Conservation (phyloP, 202 grass and related monocot species). For the Saccharum hybrid region DNA sequence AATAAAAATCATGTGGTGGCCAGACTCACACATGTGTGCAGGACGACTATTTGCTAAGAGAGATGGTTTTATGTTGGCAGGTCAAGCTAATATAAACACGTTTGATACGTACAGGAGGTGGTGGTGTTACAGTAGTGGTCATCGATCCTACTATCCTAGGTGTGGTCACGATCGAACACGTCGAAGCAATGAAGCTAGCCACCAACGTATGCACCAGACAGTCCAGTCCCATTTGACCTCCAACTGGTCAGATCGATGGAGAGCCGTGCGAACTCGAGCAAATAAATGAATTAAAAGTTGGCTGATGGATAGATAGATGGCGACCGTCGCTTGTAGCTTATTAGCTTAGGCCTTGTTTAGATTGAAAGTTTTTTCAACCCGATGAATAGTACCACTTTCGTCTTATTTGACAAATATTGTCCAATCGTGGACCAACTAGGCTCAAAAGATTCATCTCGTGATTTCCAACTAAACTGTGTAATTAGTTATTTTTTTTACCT, state of each 20-base stretch:
- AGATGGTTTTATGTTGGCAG: conserved; percentile 5
- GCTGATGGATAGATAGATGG: neutral
- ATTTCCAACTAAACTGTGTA: no score
- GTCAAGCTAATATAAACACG: neutral
- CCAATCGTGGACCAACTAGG: no score
- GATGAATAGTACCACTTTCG: no score
- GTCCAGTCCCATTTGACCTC: conserved; percentile 47
- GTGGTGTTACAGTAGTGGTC: neutral
- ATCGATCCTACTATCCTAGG: conserved; percentile 2
- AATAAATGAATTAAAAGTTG: neutral
- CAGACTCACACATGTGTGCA: neutral
- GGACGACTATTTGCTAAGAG: neutral
- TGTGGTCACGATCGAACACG: conserved; percentile 41
- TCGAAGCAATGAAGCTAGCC: conserved; percentile 35
- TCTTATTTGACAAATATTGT: no score
- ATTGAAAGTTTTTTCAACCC: no score
- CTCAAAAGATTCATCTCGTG: no score
- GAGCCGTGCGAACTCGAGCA: conserved; percentile 51
- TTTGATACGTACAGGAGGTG: neutral
- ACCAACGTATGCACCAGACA: conserved; percentile 5
- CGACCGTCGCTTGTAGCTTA: neutral
- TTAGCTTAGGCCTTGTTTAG: no score
- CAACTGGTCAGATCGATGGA: conserved; percentile 16
- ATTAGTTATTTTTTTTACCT: no score
- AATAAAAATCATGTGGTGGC: no score